These are phyloP conservation scores for Neurospora tetraspora DNA, from an alignment of 495 filamentous ascomycete species.

Conservation along the genomic window DNA sequence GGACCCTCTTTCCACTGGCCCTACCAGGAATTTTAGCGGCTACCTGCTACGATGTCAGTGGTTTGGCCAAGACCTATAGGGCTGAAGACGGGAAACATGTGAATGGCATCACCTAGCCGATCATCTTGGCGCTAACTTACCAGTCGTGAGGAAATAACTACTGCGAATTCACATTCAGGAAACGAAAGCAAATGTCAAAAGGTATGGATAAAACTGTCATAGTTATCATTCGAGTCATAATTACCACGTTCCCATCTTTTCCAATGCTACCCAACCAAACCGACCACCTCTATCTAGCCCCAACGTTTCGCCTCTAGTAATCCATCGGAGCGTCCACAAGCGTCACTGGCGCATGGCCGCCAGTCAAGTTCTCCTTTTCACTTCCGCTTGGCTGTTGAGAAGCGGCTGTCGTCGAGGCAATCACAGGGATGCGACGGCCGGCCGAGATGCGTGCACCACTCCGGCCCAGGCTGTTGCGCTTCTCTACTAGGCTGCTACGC, in stretches of 20 bases:
- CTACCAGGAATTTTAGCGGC: background rate
- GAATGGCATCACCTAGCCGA: background rate
- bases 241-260: background rate
- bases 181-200: background rate
- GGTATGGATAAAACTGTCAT: background rate
- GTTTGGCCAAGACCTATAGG: background rate
- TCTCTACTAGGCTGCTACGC: slow-evolving; percentile 27
- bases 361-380: background rate
- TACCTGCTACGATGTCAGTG: background rate
- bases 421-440: slow-evolving; percentile 28
- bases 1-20: background rate
- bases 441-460: slow-evolving; percentile 33
- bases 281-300: background rate
- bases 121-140: background rate
- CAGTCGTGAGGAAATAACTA: background rate
- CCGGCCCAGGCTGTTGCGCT: slow-evolving; percentile 42
- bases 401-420: slow-evolving; percentile 7
- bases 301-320: slow-evolving; percentile 17
- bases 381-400: slow-evolving; percentile 1
- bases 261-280: background rate
- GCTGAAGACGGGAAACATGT: background rate
- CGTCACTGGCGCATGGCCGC: slow-evolving; percentile 13
- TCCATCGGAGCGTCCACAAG: slow-evolving; percentile 28
- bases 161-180: no score
- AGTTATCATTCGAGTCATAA: background rate